Evolutionary conservation across 306 rosid genomes (phyloP), one percentile per base, ranked within the genome.

Genomic region (Ceratonia siliqua): DNA sequence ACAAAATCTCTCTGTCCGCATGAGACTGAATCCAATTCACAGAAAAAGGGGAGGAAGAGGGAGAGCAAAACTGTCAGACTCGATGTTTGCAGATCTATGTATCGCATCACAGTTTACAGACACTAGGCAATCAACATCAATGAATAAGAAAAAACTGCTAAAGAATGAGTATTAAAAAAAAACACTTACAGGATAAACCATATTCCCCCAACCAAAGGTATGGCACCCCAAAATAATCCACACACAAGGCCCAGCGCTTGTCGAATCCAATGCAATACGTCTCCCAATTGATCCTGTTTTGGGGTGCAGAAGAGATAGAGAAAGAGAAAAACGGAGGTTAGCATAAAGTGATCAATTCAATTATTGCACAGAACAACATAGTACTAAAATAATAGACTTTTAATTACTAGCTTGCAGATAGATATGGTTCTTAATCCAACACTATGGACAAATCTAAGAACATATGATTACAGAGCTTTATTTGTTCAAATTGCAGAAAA

Each of bases 251-350:
- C 98, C 27, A 92, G 79, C 5, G 38, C 85, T 81, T 95, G 99
- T 83, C 99, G 91, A 79, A 95, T 89, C 99, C 99, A 92, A 80
- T 95, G 99, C 87, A 95, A 87, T 15, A 95, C 95, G 65, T 95
- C 99, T 58, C 99, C 98, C 79, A 95, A 70, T 86, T 95, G 98
- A 81, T 95, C 99, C 99, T 95, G 70, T 74, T 68, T 39, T 41
- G 62, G 24, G 41, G 32, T 5, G 62, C 35, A 13, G n/a, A 7
- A 46, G 6, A 41, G 8, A 65, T 0, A 68, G 8, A 74, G 28
- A 28, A 42, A 58, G 5, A 62, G 2, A 64, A 62, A 12, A 43
- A 28, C 2, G 15, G 48, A 41, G 25, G 36, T 73, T 20, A 43
- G 73, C 39, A 20, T 18, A 18, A 54, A 39, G 43, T 8, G 7